A percentile compares a stretch with the other conserved stretches of the same genome.
Evolutionary conservation across 345 rosid species (phyloP).

Genomic region (Ricinus communis): DNA sequence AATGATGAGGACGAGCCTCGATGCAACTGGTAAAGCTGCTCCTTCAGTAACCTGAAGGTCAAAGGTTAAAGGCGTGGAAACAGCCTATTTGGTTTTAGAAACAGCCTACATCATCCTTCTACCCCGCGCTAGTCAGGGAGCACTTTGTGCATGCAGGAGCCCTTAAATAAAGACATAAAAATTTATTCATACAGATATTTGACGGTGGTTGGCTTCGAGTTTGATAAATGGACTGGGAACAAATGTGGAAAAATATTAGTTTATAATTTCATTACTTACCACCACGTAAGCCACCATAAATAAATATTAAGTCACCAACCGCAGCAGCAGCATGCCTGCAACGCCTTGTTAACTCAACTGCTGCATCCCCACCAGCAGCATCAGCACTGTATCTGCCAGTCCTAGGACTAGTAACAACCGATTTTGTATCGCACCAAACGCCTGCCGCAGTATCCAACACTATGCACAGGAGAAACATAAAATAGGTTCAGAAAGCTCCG

Average conservation of each 20-base stretch:
- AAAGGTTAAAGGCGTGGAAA: no score
- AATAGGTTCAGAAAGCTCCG: not conserved
- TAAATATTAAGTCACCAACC: constrained; percentile 86
- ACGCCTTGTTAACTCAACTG: constrained; percentile 95
- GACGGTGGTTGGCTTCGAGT: not conserved
- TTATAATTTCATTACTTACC: constrained; percentile 50
- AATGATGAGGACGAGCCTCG: no score
- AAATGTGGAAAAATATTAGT: constrained; percentile 6
- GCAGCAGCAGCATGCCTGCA: constrained; percentile 99
- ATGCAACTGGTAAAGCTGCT: no score
- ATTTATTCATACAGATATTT: not conserved
- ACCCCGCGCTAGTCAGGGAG: no score
- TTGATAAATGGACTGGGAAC: not conserved
- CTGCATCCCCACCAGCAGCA: constrained; percentile 98
- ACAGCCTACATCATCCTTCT: no score
- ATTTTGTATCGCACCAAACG: constrained; percentile 99
- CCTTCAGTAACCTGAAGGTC: no score
- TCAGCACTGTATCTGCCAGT: constrained; percentile 90
- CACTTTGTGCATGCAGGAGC: no score
- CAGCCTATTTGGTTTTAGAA: no score
- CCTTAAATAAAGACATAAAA: no score
- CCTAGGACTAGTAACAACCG: constrained; percentile 94
- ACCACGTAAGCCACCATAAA: constrained; percentile 98
- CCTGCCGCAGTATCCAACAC: constrained; percentile 99
- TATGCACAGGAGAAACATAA: constrained; percentile 34